These are phyloP conservation scores for Podaxis sp. DNA, from an alignment of 768 basidiomycete genomes.

Conservation along the genomic window DNA sequence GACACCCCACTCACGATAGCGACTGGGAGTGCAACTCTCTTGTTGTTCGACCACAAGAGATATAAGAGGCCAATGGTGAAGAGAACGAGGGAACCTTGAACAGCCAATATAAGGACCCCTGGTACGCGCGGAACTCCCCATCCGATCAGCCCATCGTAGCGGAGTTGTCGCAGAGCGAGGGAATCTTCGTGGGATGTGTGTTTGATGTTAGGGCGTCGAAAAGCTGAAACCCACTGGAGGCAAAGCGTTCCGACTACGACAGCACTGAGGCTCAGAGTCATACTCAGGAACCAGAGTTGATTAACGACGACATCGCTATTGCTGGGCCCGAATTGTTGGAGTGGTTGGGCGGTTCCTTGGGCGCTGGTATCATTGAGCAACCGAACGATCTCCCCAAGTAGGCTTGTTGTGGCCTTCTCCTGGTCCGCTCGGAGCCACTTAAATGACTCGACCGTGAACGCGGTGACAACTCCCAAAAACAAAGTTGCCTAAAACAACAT, in stretches of 20 bases:
- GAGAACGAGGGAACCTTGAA: conserved; percentile 8
- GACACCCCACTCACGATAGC: conserved; percentile 5
- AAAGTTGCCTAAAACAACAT: conserved; percentile 2
- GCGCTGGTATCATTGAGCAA: conserved; percentile 4
- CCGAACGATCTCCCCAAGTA: conserved; percentile 1
- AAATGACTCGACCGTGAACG: conserved; percentile 2
- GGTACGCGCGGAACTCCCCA: conserved; percentile 10
- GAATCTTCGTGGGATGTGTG: conserved; percentile 1
- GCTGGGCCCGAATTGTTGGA: not conserved
- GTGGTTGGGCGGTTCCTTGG: not conserved
- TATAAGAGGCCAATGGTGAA: conserved; percentile 8
- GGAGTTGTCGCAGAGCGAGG: conserved; percentile 12
- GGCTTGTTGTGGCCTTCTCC: not conserved
- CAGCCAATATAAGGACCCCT: conserved; percentile 1
- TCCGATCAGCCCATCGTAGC: conserved; percentile 7
- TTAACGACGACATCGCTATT: conserved; percentile 4
- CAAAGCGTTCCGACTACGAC: conserved; percentile 8
- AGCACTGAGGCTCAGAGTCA: conserved; percentile 11
- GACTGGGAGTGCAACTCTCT: conserved; percentile 6
- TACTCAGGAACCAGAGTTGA: conserved; percentile 12
- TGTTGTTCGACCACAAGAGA: conserved; percentile 6
- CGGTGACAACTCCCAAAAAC: conserved; percentile 8
- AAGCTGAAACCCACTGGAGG: conserved; percentile 10
- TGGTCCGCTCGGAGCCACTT: conserved; percentile 3
- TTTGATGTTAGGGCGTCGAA: not conserved